Percentiles rank a stretch among this genome's conserved stretches.
phyloP scores from a whole-genome alignment of 331 rosid genomes.

The Quercus phellos region DNA sequence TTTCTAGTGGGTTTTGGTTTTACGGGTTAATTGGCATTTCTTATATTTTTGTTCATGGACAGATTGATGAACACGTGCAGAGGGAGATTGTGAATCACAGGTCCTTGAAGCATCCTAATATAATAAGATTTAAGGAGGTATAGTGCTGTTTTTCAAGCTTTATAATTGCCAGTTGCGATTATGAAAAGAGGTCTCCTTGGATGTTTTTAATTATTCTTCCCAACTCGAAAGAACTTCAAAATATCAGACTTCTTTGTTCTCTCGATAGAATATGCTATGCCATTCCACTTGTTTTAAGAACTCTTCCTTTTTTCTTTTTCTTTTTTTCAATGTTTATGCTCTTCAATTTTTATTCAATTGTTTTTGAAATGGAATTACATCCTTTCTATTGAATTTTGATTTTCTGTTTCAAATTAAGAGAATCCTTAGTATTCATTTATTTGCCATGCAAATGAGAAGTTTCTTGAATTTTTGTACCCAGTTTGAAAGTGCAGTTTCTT shows the following conservation, averaged over 20 bases:
- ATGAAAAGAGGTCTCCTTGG: background rate
- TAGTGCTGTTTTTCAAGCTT: background rate
- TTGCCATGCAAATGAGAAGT: no score
- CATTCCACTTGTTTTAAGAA: background rate
- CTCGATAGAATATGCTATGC: background rate
- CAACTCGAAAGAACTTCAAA: background rate
- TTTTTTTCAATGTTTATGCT: background rate
- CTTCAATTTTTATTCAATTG: no score
- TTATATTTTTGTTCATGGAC: constrained; percentile 7
- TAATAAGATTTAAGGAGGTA: constrained; percentile 94
- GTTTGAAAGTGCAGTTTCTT: background rate
- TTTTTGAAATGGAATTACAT: no score
- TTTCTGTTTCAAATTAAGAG: no score
- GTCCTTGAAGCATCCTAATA: constrained; percentile 93
- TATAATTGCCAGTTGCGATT: background rate
- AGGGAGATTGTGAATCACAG: constrained; percentile 95
- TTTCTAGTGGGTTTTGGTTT: background rate
- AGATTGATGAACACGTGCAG: constrained; percentile 94
- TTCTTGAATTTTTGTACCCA: background rate
- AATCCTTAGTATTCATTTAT: no score
- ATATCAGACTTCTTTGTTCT: constrained; percentile 2
- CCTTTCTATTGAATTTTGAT: no score
- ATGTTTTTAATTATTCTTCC: background rate
- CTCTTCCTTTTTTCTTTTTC: background rate
- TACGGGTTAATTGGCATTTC: background rate